Evolutionary conservation across 352 stramenopile species (phyloP).

Genomic region (Globisporangium orthogonon): DNA sequence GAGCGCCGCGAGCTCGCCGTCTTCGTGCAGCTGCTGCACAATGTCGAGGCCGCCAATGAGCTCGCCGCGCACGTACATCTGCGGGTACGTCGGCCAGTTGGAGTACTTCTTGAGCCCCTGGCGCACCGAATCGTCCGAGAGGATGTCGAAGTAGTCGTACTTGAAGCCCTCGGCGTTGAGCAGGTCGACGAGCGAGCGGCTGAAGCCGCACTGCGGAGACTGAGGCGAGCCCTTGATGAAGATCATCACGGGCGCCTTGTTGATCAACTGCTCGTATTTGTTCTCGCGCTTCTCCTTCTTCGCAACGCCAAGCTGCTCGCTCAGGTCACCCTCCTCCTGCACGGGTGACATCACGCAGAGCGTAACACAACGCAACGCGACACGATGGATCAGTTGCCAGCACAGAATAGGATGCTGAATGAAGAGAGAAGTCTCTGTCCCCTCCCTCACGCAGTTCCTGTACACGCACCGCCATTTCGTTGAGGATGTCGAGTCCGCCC

Average conservation of each 20-base stretch:
- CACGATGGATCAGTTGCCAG: neutral
- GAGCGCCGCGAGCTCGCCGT: constrained; percentile 72
- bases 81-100: constrained; percentile 98
- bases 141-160: constrained; percentile 97
- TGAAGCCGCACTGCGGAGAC: constrained; percentile 95
- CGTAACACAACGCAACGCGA: too few relatives aligned
- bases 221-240: constrained; percentile 98
- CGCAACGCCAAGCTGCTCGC: constrained; percentile 84
- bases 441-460: too few relatives aligned
- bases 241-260: constrained; percentile 91
- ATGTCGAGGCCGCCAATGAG: constrained; percentile 98
- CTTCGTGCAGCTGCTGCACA: constrained; percentile 93
- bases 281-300: constrained; percentile 85
- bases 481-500: constrained; percentile 93
- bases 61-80: constrained; percentile 97
- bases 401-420: neutral
- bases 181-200: constrained; percentile 91
- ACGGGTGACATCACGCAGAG: too few relatives aligned
- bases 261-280: constrained; percentile 89
- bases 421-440: neutral
- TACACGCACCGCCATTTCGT: constrained; percentile 81
- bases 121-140: constrained; percentile 94
- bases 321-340: constrained; percentile 83
- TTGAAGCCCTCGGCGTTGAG: constrained; percentile 86
- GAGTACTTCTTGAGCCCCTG: constrained; percentile 96